Base-by-base conservation (phyloP, 345 rosid genomes). In the Turnera subulata region DNA sequence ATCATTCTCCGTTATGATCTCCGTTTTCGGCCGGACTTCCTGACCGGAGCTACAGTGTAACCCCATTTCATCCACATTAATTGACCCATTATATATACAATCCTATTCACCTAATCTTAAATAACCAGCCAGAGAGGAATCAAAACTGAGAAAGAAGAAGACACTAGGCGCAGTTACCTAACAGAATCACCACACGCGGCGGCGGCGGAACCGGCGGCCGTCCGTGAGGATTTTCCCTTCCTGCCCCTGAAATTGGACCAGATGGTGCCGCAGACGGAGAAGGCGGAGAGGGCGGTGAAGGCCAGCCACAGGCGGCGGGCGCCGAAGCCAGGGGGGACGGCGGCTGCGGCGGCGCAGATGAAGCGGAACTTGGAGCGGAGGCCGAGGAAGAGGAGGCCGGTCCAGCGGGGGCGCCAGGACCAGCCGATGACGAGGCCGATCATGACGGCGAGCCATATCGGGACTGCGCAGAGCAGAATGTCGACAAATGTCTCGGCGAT, bases 321-420 rank as follows among this genome's bases (percentile, higher is more conserved):
- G 1, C 99, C 99, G 68, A 93, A 87, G 2, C 94, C 96, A 2
- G 92, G 96, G 5, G 97, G 97, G n/a, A 42, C 14, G 5, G 45
- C 16, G 4, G 45, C 45, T 4, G 45, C 45, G 12, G 81, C 85
- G n/a, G 96, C 80, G 82, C 91, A 83, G 8, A 85, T 54, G 65
- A 93, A 89, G 56, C 97, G 81, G 47, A 89, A 79, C 75, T 82
- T 84, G 64, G 86, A 72, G 25, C 97, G 84, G 26, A 89, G 62
- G 32, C 97, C 97, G 40, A 93, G 68, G 67, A 70, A 93, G 44
- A 93, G 53, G 73, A 93, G 77, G 23, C 94, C 75, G 11, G 97
- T 93, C 97, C 99, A 93, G 37, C 96, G 65, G 0, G 97, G 99
- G 25, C 99, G 85, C 97, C 99, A 89, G 5, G 96, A 76, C 99